These are phyloP conservation scores for Flaveria linearis DNA, from an alignment of 129 eudicot genomes.

Conservation along the genomic window DNA sequence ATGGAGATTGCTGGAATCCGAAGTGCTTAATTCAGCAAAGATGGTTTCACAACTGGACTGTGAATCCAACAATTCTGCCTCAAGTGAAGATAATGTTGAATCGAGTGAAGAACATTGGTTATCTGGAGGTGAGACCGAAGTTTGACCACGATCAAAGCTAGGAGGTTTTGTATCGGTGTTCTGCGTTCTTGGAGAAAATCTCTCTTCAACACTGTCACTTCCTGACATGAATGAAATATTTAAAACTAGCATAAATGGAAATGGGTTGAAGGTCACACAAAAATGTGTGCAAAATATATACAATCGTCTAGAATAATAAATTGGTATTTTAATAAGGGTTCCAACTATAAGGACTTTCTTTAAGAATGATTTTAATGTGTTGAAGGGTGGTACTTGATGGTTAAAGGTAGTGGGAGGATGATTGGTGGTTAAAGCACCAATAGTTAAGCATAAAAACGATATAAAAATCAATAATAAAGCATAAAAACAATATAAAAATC, in stretches of 20 bases:
- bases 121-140: constrained; percentile 29
- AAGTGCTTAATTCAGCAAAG: constrained; percentile 28
- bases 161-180: constrained; percentile 26
- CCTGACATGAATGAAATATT: constrained; percentile 43
- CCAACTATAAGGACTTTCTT: neutral
- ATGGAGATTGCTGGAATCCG: constrained; percentile 42
- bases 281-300: neutral
- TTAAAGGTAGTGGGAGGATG: neutral
- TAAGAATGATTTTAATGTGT: neutral
- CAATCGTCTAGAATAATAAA: neutral
- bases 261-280: neutral
- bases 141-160: constrained; percentile 35
- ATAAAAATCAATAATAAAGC: too few relatives aligned
- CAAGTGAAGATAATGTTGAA: constrained; percentile 61
- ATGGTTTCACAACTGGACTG: constrained; percentile 63
- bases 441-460: too few relatives aligned
- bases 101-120: constrained; percentile 30
- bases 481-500: too few relatives aligned
- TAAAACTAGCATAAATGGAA: neutral
- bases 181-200: constrained; percentile 45
- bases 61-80: constrained; percentile 53
- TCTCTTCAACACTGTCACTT: constrained; percentile 58
- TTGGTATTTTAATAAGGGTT: neutral
- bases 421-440: neutral
- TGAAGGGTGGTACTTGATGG: too few relatives aligned